Conservation (phyloP, 1,284 basidiomycete species). For the Ceratobasidium sp. region DNA sequence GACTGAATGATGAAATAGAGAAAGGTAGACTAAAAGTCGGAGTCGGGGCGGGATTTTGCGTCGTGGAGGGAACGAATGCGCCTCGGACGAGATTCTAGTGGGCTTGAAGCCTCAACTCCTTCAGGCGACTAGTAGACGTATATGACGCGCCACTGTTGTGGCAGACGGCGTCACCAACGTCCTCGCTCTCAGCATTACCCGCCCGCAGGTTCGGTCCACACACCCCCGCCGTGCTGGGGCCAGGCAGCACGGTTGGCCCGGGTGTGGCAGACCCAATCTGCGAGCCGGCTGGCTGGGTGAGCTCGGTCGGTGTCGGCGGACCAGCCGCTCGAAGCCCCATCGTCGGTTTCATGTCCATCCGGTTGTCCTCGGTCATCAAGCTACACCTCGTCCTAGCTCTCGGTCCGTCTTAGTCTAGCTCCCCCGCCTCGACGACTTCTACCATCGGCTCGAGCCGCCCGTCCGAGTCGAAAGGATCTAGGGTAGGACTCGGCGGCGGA, state of each 20-base stretch:
- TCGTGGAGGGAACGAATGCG: no score
- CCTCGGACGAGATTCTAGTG: no score
- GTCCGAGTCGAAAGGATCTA: not conserved
- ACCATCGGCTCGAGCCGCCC: not conserved
- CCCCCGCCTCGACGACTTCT: not conserved
- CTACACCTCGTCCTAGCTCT: not conserved
- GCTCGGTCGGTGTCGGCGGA: slow-evolving; percentile 1
- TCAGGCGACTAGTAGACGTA: no score
- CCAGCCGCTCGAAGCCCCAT: slow-evolving; percentile 9
- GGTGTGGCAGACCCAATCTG: not conserved
- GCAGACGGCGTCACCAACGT: not conserved
- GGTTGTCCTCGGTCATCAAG: no score
- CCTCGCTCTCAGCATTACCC: not conserved
- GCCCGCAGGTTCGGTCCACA: not conserved
- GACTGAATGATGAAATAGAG: no score
- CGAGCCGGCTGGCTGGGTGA: not conserved
- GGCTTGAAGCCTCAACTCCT: no score
- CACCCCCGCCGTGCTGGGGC: slow-evolving; percentile 31
- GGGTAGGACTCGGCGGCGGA: not conserved
- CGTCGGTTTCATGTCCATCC: no score
- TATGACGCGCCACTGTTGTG: not conserved
- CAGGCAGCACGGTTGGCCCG: slow-evolving; percentile 34
- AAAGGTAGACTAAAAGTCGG: no score
- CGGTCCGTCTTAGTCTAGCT: not conserved
- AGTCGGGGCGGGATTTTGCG: no score